Evolutionary conservation across 179 eudicot species (phyloP).

Genomic region (Silene vulgaris): DNA sequence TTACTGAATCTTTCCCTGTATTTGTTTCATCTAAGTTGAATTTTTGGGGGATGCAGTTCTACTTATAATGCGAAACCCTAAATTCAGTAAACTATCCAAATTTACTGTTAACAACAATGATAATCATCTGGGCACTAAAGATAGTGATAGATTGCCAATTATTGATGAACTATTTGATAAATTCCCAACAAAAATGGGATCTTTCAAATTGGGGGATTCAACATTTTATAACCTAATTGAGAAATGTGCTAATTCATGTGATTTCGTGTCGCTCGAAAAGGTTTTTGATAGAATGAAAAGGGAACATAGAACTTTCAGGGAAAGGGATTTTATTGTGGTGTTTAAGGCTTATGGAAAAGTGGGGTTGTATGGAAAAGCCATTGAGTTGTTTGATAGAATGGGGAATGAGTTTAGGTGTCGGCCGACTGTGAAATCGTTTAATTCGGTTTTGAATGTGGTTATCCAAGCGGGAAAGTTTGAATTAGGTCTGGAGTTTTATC

Average conservation of each 20-base stretch:
- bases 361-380: constrained; percentile 46
- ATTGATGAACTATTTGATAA: constrained; percentile 38
- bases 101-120: constrained; percentile 10
- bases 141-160: constrained; percentile 30
- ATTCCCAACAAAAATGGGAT: constrained; percentile 42
- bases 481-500: constrained; percentile 54
- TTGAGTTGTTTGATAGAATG: constrained; percentile 68
- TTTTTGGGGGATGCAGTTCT: constrained; percentile 3
- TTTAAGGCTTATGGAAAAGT: constrained; percentile 79
- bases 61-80: not conserved
- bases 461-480: constrained; percentile 42
- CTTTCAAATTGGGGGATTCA: constrained; percentile 66
- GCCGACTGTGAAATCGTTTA: constrained; percentile 67
- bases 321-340: constrained; percentile 50
- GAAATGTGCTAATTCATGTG: constrained; percentile 46
- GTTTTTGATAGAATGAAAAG: constrained; percentile 64
- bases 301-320: constrained; percentile 56
- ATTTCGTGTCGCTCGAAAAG: constrained; percentile 52
- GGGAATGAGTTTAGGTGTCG: constrained; percentile 49
- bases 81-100: constrained; percentile 12
- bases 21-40: not conserved
- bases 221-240: constrained; percentile 63
- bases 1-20: not conserved
- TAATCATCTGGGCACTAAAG: not conserved
- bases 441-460: constrained; percentile 66